Evolutionary conservation across 352 stramenopile genomes (phyloP).

Genomic region (Pythium sukuiense): DNA sequence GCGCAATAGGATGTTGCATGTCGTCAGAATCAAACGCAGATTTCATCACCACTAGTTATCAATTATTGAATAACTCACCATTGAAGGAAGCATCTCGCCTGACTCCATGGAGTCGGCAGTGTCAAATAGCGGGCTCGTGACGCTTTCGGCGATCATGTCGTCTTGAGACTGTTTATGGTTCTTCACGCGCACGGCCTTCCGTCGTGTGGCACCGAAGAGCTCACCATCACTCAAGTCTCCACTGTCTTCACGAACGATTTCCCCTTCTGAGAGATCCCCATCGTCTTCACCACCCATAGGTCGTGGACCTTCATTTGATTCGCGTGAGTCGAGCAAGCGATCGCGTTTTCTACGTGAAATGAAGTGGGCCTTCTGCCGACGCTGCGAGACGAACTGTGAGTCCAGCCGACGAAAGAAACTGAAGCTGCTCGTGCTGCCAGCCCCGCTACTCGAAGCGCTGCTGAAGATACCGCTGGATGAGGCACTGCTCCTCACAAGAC

Average conservation of each 20-base stretch:
- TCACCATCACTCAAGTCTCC: conserved; percentile 69
- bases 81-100: conserved; percentile 43
- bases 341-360: not conserved
- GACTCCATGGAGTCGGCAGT: conserved; percentile 47
- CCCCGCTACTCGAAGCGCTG: conserved; percentile 13
- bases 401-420: conserved; percentile 20
- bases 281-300: conserved; percentile 2
- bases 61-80: conserved; percentile 22
- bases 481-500: not conserved
- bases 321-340: not conserved
- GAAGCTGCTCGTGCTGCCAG: conserved; percentile 9
- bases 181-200: conserved; percentile 30
- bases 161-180: conserved; percentile 18
- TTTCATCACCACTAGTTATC: not conserved
- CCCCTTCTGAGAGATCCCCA: conserved; percentile 30
- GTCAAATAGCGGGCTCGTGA: not conserved
- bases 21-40: conserved; percentile 5
- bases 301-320: not conserved
- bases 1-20: not conserved
- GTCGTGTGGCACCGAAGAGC: conserved; percentile 39
- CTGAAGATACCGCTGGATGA: conserved; percentile 17
- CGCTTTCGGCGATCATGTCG: conserved; percentile 2
- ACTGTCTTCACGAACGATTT: conserved; percentile 19
- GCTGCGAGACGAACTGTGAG: not conserved
- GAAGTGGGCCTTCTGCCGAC: not conserved